Base-by-base conservation (phyloP, 805 yeast species). In the Candida patagonica region DNA sequence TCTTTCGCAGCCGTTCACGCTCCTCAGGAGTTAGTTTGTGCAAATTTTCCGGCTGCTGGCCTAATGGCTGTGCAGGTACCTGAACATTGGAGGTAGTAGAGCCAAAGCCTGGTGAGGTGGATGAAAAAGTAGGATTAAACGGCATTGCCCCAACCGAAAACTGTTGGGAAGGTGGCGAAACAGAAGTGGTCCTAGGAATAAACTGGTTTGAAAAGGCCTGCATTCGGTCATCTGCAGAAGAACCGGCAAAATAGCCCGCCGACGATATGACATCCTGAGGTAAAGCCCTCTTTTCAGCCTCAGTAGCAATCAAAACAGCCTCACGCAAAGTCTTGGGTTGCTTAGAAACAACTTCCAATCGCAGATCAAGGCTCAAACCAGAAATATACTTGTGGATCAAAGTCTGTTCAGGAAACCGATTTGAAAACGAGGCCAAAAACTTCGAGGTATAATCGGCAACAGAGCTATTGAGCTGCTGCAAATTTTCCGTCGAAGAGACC, bases 1-100 rank as follows among this genome's bases (percentile, higher is more conserved):
- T 15, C 13, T 26, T 24, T 17, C 30, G 30, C 8, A 35, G 38
- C 5, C 27, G 30, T 26, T 26, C 31, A 6, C 38, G 30, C 24
- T 26, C 31, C 16, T 25, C 30, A 10, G 38, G 38, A 8, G 38
- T 35, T 24, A 35, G 37, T 33, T 33, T 33, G 16, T 20, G 37
- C 26, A 33, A 15, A 23, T 33, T 33, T 20, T n/a, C n/a, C n/a
- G n/a, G n/a, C n/a, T n/a, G n/a, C n/a, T n/a, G n/a, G n/a, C n/a
- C n/a, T n/a, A n/a, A n/a, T n/a, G n/a, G n/a, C n/a, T n/a, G n/a
- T n/a, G n/a, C n/a, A n/a, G n/a, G n/a, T n/a, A n/a, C n/a, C n/a
- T n/a, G n/a, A n/a, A n/a, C n/a, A n/a, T n/a, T n/a, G n/a, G n/a
- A n/a, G n/a, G n/a, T n/a, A n/a, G n/a, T n/a, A n/a, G n/a, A n/a